These are phyloP conservation scores for Neoboletus subvelutipes DNA, from an alignment of 768 basidiomycete species.

Conservation along the genomic window DNA sequence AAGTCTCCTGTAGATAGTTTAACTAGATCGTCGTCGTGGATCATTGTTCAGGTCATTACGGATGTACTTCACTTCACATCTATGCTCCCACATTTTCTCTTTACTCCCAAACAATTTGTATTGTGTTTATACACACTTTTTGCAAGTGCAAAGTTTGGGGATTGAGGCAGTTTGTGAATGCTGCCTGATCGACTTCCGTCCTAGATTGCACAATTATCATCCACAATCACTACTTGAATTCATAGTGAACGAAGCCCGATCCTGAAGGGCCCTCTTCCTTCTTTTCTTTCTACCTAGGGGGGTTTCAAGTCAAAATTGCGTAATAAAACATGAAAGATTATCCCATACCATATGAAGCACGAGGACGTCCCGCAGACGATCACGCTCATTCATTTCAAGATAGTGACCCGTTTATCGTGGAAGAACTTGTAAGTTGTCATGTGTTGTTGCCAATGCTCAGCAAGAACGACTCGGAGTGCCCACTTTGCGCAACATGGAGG, in stretches of 20 bases:
- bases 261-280: background rate
- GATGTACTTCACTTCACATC: background rate
- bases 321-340: background rate
- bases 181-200: background rate
- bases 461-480: background rate
- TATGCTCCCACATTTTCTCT: background rate
- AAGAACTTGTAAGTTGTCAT: background rate
- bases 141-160: background rate
- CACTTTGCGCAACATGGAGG: background rate
- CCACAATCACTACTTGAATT: too few species aligned
- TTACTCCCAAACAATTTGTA: background rate
- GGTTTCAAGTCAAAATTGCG: background rate
- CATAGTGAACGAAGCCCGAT: background rate
- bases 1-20: background rate
- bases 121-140: background rate
- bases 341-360: background rate
- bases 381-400: too few species aligned
- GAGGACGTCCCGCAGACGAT: too few species aligned
- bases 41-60: background rate
- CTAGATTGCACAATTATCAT: background rate
- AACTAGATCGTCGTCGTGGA: background rate
- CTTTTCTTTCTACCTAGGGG: background rate
- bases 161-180: background rate
- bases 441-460: background rate
- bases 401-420: background rate